Conservation (phyloP, 2,329 filamentous ascomycete genomes). For the Cladophialophora bantiana region DNA sequence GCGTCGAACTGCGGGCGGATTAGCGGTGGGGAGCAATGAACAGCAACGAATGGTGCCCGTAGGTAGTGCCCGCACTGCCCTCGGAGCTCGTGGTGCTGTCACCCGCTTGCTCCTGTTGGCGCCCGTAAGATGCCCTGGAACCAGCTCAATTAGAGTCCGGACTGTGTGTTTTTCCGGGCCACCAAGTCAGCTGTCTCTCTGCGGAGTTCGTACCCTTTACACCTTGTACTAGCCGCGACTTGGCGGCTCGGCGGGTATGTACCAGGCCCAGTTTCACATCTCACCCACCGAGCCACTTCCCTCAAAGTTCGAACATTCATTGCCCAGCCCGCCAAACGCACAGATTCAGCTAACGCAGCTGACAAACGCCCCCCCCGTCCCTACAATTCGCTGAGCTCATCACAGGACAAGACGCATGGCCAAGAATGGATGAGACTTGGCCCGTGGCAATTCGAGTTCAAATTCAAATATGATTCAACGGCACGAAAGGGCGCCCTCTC, state of each 20-base stretch:
- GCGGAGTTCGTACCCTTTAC: too few relatives aligned
- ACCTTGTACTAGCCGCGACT: not conserved
- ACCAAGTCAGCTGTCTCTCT: too few relatives aligned
- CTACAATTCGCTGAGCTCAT: slow-evolving; percentile 22
- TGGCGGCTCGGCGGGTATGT: too few relatives aligned
- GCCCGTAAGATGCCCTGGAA: not conserved
- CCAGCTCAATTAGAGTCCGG: not conserved
- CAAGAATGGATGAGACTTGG: slow-evolving; percentile 11
- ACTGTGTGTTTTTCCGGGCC: not conserved
- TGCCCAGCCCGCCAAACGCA: not conserved
- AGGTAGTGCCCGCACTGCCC: too few relatives aligned
- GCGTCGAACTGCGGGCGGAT: not conserved
- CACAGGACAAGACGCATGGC: slow-evolving; percentile 4
- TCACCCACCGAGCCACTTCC: too few relatives aligned
- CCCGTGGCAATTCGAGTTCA: slow-evolving; percentile 5
- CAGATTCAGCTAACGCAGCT: slow-evolving; percentile 15
- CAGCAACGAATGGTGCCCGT: not conserved
- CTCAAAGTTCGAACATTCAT: too few relatives aligned
- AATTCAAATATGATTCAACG: not conserved
- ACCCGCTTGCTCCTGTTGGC: not conserved
- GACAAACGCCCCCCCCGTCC: slow-evolving; percentile 3
- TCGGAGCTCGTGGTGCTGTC: too few relatives aligned
- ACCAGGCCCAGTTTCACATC: too few relatives aligned
- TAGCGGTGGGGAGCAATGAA: not conserved
- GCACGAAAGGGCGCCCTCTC: not conserved